These are phyloP conservation scores for Russula brevipes DNA, from an alignment of 768 basidiomycete genomes.

Conservation along the genomic window DNA sequence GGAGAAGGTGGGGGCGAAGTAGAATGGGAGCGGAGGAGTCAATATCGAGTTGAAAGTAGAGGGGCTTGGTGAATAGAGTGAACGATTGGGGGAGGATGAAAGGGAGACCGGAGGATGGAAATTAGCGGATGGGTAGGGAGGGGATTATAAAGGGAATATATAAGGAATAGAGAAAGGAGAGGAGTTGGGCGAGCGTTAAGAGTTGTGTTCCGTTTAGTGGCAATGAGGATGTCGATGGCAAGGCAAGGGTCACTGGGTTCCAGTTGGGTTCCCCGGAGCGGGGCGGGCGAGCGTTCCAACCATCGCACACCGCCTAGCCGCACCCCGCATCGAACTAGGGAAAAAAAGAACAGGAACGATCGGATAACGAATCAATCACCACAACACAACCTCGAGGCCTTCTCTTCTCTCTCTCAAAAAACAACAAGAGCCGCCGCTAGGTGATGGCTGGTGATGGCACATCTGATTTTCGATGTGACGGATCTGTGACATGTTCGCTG, in stretches of 20 bases:
- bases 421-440: neutral
- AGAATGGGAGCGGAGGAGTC: neutral
- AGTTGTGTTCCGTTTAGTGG: conserved; percentile 4
- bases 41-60: neutral
- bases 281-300: neutral
- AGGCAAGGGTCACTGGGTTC: neutral
- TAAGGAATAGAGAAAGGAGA: conserved; percentile 19
- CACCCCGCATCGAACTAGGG: neutral
- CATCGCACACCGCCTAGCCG: neutral
- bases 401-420: neutral
- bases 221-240: neutral
- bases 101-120: conserved; percentile 6
- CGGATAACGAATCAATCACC: conserved; percentile 12
- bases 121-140: conserved; percentile 20
- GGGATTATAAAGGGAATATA: conserved; percentile 21
- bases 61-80: conserved; percentile 2
- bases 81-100: neutral
- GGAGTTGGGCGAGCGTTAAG: conserved; percentile 12
- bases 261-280: neutral
- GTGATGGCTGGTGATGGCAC: no score
- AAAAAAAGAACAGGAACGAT: conserved; percentile 18
- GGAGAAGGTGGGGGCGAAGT: neutral
- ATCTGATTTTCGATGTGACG: neutral
- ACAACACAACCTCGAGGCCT: conserved; percentile 3
- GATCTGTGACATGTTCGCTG: neutral